Percentiles rank a stretch among this genome's conserved stretches.
These are phyloP conservation scores for Penicillium sp. DNA, from an alignment of 2,329 filamentous ascomycete genomes.

Conservation along the genomic window DNA sequence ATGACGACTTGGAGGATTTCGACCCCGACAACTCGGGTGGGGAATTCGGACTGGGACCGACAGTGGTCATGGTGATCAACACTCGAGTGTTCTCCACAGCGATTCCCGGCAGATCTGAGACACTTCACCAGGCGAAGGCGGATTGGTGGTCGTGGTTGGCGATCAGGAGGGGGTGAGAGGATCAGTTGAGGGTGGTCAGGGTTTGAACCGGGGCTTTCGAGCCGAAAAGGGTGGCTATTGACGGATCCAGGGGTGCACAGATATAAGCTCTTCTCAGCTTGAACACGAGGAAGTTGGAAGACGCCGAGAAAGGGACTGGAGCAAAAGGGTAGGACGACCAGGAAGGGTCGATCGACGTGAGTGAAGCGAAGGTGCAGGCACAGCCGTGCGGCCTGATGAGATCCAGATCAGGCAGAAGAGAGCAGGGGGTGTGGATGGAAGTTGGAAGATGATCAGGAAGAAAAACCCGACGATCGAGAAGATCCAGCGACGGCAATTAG, in stretches of 20 bases:
- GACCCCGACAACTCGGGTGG: slow-evolving; percentile 75
- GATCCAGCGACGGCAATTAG: too few species aligned
- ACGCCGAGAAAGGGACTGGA: too few species aligned
- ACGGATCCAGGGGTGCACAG: too few species aligned
- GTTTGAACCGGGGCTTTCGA: background rate
- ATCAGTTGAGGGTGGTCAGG: slow-evolving; percentile 8
- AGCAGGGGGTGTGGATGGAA: too few species aligned
- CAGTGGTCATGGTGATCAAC: slow-evolving; percentile 35
- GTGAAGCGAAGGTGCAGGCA: slow-evolving; percentile 20
- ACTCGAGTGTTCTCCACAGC: slow-evolving; percentile 10
- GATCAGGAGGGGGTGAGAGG: slow-evolving; percentile 14
- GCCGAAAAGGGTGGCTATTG: background rate
- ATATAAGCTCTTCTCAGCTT: too few species aligned
- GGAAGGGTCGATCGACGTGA: slow-evolving; percentile 9
- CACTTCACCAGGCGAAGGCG: slow-evolving; percentile 8
- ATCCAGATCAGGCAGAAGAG: slow-evolving; percentile 17
- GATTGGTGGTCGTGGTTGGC: slow-evolving; percentile 7
- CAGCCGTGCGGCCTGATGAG: slow-evolving; percentile 19
- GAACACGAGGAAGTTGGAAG: too few species aligned
- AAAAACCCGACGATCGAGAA: too few species aligned
- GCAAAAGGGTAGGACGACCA: background rate
- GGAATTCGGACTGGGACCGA: slow-evolving; percentile 54
- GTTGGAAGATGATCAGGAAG: too few species aligned
- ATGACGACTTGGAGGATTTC: slow-evolving; percentile 87
- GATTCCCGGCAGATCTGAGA: slow-evolving; percentile 3